Base-by-base conservation (phyloP, 768 basidiomycete genomes). In the Strobilomyces dryophilus region DNA sequence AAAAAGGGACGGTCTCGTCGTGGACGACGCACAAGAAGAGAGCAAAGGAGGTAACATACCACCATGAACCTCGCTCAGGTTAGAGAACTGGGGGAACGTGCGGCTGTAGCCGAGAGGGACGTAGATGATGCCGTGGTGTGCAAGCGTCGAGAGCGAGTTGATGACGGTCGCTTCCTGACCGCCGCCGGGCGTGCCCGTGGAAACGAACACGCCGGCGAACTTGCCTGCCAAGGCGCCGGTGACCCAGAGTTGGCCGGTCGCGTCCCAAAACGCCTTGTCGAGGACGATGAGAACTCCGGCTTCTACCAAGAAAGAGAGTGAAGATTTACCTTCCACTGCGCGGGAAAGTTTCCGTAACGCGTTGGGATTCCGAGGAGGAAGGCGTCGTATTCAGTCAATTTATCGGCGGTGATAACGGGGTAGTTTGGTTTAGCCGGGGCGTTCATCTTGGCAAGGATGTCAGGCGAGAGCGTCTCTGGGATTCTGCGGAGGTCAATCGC, bases 251-350 rank as follows among this genome's bases (percentile, higher is more conserved):
- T 67, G 62, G 48, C 90, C 89, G 10, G 89, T 90, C 5, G 74
- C 62, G 56, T 92, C 89, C 81, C 87, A 92, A 71, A 93, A 86
- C 1, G 75, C 66, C 84, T n/a, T 87, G 45, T 50, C 8, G n/a
- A 35, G 1, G 0, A 11, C 10, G 18, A 34, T 63, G 53, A 63
- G 24, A 4, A 2, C 4, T 24, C 24, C 24, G 24, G 24, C 24
- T 4, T 24, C 24, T 2, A 24, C 24, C 24, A 56, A 45, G 24
- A 24, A 56, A 45, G 24, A 24, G 24, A 24, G 24, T 4, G 1
- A 14, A 11, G 18, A 15, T 70, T 5, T 53, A 82, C 84, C 79
- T 85, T 87, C 82, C 82, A 87, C 59, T 80, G 79, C 0, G 67
- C 76, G 8, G 78, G 68, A 20, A 73, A 72, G 49, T 71, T 70